Conservation (phyloP, 1,284 basidiomycete species). For the Neolentinus lepideus region DNA sequence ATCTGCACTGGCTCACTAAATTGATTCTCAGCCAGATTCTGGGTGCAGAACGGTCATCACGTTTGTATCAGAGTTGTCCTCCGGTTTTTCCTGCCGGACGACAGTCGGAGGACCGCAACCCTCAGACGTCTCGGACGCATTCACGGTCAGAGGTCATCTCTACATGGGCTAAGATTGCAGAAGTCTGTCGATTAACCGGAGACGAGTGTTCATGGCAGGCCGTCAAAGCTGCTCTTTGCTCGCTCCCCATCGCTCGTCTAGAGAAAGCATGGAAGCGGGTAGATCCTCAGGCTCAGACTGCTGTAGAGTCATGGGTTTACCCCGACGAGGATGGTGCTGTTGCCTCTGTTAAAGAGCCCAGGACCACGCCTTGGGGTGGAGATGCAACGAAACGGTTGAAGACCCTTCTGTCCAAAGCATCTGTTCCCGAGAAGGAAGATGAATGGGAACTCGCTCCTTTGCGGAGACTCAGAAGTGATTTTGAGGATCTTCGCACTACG, state of each 20-base stretch:
- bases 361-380: slow-evolving; percentile 64
- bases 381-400: slow-evolving; percentile 36
- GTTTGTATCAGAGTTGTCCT: slow-evolving; percentile 9
- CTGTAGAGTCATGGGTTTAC: slow-evolving; percentile 62
- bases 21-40: slow-evolving; percentile 63
- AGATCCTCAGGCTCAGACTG: slow-evolving; percentile 44
- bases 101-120: slow-evolving; percentile 30
- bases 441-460: slow-evolving; percentile 38
- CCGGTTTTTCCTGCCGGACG: slow-evolving; percentile 14
- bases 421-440: slow-evolving; percentile 27
- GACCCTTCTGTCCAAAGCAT: slow-evolving; percentile 34
- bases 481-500: slow-evolving; percentile 42
- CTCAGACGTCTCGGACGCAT: slow-evolving; percentile 48
- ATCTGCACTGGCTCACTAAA: slow-evolving; percentile 74
- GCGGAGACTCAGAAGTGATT: slow-evolving; percentile 33
- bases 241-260: slow-evolving; percentile 63
- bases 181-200: slow-evolving; percentile 56
- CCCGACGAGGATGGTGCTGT: slow-evolving; percentile 29
- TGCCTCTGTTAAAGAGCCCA: slow-evolving; percentile 34
- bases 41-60: slow-evolving; percentile 33
- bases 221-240: slow-evolving; percentile 58
- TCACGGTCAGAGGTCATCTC: slow-evolving; percentile 65
- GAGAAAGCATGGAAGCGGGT: slow-evolving; percentile 75
- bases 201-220: slow-evolving; percentile 76
- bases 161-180: slow-evolving; percentile 64